phyloP scores from a whole-genome alignment of 2,329 filamentous ascomycete species.

The Nigrograna mackinnonii region DNA sequence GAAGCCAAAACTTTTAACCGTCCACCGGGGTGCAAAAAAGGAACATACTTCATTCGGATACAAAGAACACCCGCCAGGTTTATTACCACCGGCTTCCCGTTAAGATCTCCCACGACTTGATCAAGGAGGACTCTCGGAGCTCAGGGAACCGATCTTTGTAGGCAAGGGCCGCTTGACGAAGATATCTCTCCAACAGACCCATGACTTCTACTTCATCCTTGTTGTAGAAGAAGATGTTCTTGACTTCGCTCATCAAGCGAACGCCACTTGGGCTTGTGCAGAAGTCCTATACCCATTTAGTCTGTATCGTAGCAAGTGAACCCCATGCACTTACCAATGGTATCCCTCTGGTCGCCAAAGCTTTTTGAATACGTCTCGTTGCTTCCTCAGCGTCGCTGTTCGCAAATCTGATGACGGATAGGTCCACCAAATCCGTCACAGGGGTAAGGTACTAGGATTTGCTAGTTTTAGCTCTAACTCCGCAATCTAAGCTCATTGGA shows the following conservation, averaged over 20 bases:
- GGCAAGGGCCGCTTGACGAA: constrained; percentile 15
- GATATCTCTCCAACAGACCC: constrained; percentile 8
- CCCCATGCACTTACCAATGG: not conserved
- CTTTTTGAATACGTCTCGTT: not conserved
- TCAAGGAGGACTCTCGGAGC: constrained; percentile 12
- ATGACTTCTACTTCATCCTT: constrained; percentile 2
- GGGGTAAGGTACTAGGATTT: constrained; percentile 2
- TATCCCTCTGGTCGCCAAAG: not conserved
- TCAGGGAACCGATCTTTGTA: constrained; percentile 19
- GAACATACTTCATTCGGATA: too few relatives aligned
- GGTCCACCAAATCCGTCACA: constrained; percentile 1
- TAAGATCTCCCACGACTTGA: constrained; percentile 18
- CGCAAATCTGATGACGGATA: not conserved
- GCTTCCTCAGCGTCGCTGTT: not conserved
- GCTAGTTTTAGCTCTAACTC: not conserved
- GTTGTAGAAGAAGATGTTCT: not conserved
- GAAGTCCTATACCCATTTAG: not conserved
- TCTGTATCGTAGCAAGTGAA: not conserved
- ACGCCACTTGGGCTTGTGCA: not conserved
- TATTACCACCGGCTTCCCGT: constrained; percentile 18
- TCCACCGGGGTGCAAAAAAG: too few relatives aligned
- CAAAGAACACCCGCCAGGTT: too few relatives aligned
- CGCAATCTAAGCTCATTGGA: not conserved
- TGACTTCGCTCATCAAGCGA: not conserved
- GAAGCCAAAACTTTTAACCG: too few relatives aligned